Evolutionary conservation across 345 rosid genomes (phyloP), one percentile per base, ranked within the genome.

Genomic region (Arabis hirsuta): DNA sequence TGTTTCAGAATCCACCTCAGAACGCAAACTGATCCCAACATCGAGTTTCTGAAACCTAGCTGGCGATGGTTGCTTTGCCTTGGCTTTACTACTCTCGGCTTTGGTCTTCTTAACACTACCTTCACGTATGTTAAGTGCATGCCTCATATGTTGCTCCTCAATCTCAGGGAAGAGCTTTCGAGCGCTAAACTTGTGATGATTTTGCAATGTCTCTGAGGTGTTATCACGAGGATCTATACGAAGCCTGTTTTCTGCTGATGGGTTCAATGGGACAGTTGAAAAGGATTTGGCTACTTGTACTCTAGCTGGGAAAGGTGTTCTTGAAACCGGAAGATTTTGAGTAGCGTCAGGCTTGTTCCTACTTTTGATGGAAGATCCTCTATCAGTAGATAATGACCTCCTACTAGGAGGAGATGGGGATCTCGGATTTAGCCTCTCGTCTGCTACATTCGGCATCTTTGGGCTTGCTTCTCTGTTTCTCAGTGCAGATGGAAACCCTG

Each of bases 301-400:
- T 84, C 95, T 85, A 52, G 90, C 98, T 4, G 98, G 97, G 73
- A 91, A 90, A 11, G 92, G 97, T 46, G 82, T 76, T 85, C 81
- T 84, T 48, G 82, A 76, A 62, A 86, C 52, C 2, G 85, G 80
- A 44, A 82, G 92, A 60, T 74, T 85, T 47, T 89, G 96, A 45
- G 75, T 57, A 16, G 78, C 44, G 0, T 93, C 98, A 3, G 82
- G 71, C 64, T 83, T 93, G 60, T 65, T 69, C 85, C 81, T 83
- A 75, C 84, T 80, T 82, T 84, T 83, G 4, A 81, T 78, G 43
- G 65, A 27, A 51, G 96, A 78, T 70, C 86, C 98, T 83, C 96
- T 86, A 29, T 95, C 96, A 0, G 91, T 89, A 4, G 97, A 95
- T 73, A 86, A 19, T 29, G 99, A 89, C 79, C 97, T 77, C 80